Conservation (phyloP, 169 alveolate species). For the Plasmodium yoelii region DNA sequence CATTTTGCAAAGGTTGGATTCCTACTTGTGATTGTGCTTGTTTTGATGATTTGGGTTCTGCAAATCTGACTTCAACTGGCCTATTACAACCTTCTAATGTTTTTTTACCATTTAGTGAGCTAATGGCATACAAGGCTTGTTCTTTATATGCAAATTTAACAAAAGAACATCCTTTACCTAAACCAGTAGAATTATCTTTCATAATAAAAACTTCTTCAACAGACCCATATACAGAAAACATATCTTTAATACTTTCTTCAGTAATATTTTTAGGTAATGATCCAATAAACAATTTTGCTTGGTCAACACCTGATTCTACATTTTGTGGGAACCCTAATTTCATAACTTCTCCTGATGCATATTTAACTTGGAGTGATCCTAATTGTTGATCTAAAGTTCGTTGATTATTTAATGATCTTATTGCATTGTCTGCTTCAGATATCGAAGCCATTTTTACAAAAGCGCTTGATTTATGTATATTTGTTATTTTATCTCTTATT, state of each 20-base stretch:
- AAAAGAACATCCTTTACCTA: conserved; percentile 92
- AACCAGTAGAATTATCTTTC: conserved; percentile 89
- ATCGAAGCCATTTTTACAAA: conserved; percentile 90
- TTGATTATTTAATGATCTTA: conserved; percentile 88
- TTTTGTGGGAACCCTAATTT: conserved; percentile 89
- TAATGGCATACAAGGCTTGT: conserved; percentile 91
- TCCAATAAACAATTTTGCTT: conserved; percentile 92
- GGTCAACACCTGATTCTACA: conserved; percentile 82
- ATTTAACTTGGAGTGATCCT: conserved; percentile 90
- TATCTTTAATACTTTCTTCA: conserved; percentile 87
- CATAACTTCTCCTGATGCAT: conserved; percentile 92
- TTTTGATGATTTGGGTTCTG: conserved; percentile 85
- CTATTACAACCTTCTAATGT: conserved; percentile 88
- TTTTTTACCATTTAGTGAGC: conserved; percentile 84
- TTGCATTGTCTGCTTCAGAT: conserved; percentile 93
- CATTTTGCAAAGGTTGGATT: conserved; percentile 62
- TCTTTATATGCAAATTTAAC: conserved; percentile 91
- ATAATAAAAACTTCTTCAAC: conserved; percentile 90
- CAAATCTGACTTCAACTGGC: conserved; percentile 93
- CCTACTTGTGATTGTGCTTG: conserved; percentile 67
- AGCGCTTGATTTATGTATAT: conserved; percentile 89
- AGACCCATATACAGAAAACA: conserved; percentile 89
- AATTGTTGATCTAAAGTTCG: conserved; percentile 86
- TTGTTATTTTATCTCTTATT: conserved; percentile 89
- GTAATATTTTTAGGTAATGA: conserved; percentile 88